phyloP scores from a whole-genome alignment of 2,329 filamentous ascomycete species.

The Colletotrichum sp. region DNA sequence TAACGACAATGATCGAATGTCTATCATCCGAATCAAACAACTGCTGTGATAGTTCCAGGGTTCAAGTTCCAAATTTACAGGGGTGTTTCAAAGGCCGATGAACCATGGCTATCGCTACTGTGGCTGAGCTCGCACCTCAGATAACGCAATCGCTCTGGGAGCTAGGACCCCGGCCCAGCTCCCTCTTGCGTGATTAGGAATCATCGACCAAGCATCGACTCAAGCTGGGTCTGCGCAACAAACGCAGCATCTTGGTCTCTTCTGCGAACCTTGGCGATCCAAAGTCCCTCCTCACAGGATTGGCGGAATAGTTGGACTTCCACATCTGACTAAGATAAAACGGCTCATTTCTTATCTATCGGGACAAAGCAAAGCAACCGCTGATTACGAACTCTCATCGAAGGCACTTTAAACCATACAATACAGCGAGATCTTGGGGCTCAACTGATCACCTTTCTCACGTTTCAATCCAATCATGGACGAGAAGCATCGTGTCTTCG shows the following conservation, averaged over 20 bases:
- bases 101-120: neutral
- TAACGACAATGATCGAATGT: neutral
- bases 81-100: neutral
- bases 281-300: neutral
- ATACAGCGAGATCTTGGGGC: neutral
- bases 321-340: neutral
- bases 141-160: neutral
- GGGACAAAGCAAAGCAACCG: neutral
- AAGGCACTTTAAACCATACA: neutral
- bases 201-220: neutral
- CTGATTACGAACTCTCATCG: neutral
- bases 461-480: neutral
- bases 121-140: neutral
- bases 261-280: neutral
- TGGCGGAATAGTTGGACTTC: neutral
- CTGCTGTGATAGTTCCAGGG: neutral
- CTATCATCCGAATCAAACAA: neutral
- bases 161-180: neutral
- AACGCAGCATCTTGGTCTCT: neutral
- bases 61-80: neutral
- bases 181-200: neutral
- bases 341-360: neutral
- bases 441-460: neutral
- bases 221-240: neutral
- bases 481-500: neutral